Conservation (phyloP, 2,329 filamentous ascomycete genomes). For the Fusarium sp. region DNA sequence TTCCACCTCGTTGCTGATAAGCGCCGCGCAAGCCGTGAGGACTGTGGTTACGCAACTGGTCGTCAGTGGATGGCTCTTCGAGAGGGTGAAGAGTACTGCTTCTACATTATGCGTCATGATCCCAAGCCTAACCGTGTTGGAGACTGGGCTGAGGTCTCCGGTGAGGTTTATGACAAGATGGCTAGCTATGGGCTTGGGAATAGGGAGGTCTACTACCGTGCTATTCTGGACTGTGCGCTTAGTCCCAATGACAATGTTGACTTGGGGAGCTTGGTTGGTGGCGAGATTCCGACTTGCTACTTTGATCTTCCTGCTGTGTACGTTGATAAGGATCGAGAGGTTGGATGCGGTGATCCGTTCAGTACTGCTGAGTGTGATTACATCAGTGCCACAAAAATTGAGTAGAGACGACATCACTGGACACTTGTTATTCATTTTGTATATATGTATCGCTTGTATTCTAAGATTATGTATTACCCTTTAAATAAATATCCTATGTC, state of each 20-base stretch:
- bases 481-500: not conserved
- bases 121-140: not conserved
- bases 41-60: conserved; percentile 12
- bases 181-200: conserved; percentile 16
- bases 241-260: not conserved
- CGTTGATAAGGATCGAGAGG: conserved; percentile 5
- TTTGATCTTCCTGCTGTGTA: conserved; percentile 22
- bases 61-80: conserved; percentile 31
- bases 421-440: not conserved
- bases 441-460: rapidly evolving
- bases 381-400: not conserved
- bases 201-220: conserved; percentile 18
- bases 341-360: conserved; percentile 2
- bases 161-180: conserved; percentile 27
- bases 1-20: conserved; percentile 28
- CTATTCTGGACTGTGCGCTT: conserved; percentile 20
- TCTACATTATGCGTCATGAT: conserved; percentile 23
- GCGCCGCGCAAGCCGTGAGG: not conserved
- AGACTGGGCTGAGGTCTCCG: not conserved
- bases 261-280: not conserved
- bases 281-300: conserved; percentile 19
- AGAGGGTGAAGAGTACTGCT: conserved; percentile 23
- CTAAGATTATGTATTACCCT: rapidly evolving
- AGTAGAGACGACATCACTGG: not conserved
- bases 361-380: not conserved